Evolutionary conservation across 768 basidiomycete genomes (phyloP).

Genomic region (Omphalotus guepiniiformis): DNA sequence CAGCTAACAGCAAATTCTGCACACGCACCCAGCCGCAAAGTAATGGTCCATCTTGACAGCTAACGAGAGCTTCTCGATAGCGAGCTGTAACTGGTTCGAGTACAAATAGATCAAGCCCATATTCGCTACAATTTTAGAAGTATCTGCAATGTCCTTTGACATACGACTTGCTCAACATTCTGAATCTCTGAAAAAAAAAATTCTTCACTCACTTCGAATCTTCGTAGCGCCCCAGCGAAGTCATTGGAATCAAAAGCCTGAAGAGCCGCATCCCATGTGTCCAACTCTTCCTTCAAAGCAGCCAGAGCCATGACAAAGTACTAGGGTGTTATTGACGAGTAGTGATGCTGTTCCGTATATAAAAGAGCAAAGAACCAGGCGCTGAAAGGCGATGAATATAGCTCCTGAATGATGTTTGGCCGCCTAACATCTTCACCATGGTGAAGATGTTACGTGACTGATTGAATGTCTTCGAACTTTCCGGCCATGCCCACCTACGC

Average conservation of each 20-base stretch:
- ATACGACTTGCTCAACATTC: background rate
- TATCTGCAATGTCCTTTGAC: slow-evolving; percentile 13
- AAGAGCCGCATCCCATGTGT: slow-evolving; percentile 15
- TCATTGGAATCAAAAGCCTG: slow-evolving; percentile 12
- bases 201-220: slow-evolving; percentile 15
- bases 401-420: too few relatives aligned
- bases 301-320: slow-evolving; percentile 1
- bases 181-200: too few relatives aligned
- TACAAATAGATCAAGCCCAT: slow-evolving; percentile 68
- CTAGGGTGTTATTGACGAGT: background rate
- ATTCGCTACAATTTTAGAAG: slow-evolving; percentile 59
- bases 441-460: too few relatives aligned
- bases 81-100: slow-evolving; percentile 53
- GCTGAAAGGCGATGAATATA: too few relatives aligned
- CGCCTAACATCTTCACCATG: too few relatives aligned
- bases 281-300: slow-evolving; percentile 11
- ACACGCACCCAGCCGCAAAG: slow-evolving; percentile 59
- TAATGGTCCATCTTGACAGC: slow-evolving; percentile 57
- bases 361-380: too few relatives aligned
- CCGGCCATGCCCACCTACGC: too few relatives aligned
- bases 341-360: too few relatives aligned
- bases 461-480: too few relatives aligned
- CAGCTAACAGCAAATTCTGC: background rate
- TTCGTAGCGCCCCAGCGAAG: slow-evolving; percentile 10
- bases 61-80: slow-evolving; percentile 50